Base-by-base conservation (phyloP, 805 yeast genomes). In the Metschnikowia peoriensis region DNA sequence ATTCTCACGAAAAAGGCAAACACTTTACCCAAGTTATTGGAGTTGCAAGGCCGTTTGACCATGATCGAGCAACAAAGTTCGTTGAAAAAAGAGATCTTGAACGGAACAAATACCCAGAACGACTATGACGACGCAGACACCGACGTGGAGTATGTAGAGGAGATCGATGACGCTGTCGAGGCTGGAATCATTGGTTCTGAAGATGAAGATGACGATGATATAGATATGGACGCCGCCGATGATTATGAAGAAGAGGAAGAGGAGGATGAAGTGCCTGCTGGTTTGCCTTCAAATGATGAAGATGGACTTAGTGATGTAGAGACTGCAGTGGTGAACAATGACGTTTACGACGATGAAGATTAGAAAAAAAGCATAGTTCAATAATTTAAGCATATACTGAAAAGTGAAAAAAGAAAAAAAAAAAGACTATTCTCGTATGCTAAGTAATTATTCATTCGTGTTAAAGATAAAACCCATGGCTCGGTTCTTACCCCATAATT, bases 81-180 rank as follows among this genome's bases (percentile, higher is more conserved):
- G 40, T 65, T 77, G 57, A 75, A 72, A 54, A 65, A 68, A 44
- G 79, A 77, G 54, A 66, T 78, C 35, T 54, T 71, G 44, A 66
- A 54, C 54, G 66, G 60, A 17, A 66, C 61, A 4, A 59, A 57
- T 8, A 29, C 44, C 10, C 52, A 48, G 28, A 63, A 62, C 22
- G 66, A 63, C n/a, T 65, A 59, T n/a, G 67, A 66, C 8, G 67
- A 64, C 8, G 64, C 59, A 1, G 82, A 78, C 52, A 68, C 75
- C 47, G 84, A 78, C 47, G 86, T 86, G n/a, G 92, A 86, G 59
- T 86, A 85, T 61, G 72, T 82, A 27, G 93, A 86, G 67, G 92
- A 85, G 60, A 65, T 86, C 28, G 86, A 81, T 61, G 84, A 79
- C 56, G 80, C 80, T n/a, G 54, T 48, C 38, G 59, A 58, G 42